A percentile compares a stretch with the other conserved stretches of the same genome.
phyloP scores from a whole-genome alignment of 2,329 filamentous ascomycete species.

The Pyrenochaeta sp. region DNA sequence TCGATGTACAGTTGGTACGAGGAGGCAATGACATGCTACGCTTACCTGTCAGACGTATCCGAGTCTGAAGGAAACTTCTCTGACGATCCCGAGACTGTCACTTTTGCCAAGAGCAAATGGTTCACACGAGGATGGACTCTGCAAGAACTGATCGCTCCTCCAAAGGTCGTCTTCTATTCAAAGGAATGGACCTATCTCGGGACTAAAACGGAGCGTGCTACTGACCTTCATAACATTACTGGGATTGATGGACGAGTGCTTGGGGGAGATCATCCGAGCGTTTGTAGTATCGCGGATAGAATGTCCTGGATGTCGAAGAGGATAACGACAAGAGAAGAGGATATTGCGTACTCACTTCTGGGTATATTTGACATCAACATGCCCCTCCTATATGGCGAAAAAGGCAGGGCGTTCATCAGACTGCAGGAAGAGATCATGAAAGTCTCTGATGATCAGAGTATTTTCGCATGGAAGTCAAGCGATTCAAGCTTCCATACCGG shows the following conservation, averaged over 20 bases:
- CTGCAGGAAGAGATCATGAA: slow-evolving; percentile 16
- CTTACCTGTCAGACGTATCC: slow-evolving; percentile 5
- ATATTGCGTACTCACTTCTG: slow-evolving; percentile 9
- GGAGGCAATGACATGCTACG: slow-evolving; percentile 7
- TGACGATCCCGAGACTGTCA: background rate
- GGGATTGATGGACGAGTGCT: slow-evolving; percentile 8
- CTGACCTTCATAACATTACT: slow-evolving; percentile 10
- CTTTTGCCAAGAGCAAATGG: background rate
- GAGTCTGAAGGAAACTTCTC: background rate
- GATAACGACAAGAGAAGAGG: slow-evolving; percentile 18
- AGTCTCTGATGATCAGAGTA: slow-evolving; percentile 2
- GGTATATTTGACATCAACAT: slow-evolving; percentile 23
- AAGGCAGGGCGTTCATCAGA: slow-evolving; percentile 8
- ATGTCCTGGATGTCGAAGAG: slow-evolving; percentile 22
- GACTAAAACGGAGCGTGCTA: slow-evolving; percentile 7
- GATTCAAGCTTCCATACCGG: background rate
- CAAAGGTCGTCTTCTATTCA: slow-evolving; percentile 20
- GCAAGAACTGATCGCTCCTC: background rate
- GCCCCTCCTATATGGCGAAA: slow-evolving; percentile 15
- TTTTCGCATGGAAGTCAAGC: slow-evolving; percentile 7
- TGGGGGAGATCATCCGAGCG: background rate
- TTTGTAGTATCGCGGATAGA: slow-evolving; percentile 2
- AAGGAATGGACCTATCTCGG: slow-evolving; percentile 9
- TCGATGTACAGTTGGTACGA: too few relatives aligned
- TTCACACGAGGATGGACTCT: too few relatives aligned